Percentiles rank a stretch among this genome's conserved stretches.
phyloP scores from a whole-genome alignment of 2,329 filamentous ascomycete species.

The Penicillium sp. region DNA sequence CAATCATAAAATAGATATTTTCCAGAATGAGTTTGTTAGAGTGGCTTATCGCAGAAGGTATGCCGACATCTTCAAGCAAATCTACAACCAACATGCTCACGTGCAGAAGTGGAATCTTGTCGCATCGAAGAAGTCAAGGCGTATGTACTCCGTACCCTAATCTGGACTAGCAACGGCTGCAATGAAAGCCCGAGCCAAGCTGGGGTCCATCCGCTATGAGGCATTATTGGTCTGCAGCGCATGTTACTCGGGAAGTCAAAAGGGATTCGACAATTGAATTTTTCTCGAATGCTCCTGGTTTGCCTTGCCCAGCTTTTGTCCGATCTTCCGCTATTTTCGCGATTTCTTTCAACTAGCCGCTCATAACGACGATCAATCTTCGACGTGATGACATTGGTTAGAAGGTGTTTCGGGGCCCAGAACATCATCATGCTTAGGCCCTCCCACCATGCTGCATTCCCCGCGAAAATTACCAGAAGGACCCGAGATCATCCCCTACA shows the following conservation, averaged over 20 bases:
- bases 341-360: not conserved
- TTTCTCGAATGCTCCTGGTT: not conserved
- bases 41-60: not conserved
- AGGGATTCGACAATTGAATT: not conserved
- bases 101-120: not conserved
- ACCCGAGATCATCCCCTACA: not conserved
- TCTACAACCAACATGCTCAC: not conserved
- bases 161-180: not conserved
- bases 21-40: not conserved
- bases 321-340: not conserved
- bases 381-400: not conserved
- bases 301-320: not conserved
- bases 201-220: not conserved
- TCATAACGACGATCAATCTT: conserved; percentile 5
- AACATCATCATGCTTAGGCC: conserved; percentile 3
- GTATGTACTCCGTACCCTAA: not conserved
- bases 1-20: not conserved
- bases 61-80: not conserved
- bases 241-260: not conserved
- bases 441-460: conserved; percentile 4
- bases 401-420: not conserved
- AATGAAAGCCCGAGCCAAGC: not conserved
- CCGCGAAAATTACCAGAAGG: conserved; percentile 2
- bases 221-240: conserved; percentile 1
- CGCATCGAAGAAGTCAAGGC: not conserved